Evolutionary conservation across 164 flowering plant genomes (phyloP), one percentile per base, ranked within the genome.

Genomic region (Litsea cubeba): DNA sequence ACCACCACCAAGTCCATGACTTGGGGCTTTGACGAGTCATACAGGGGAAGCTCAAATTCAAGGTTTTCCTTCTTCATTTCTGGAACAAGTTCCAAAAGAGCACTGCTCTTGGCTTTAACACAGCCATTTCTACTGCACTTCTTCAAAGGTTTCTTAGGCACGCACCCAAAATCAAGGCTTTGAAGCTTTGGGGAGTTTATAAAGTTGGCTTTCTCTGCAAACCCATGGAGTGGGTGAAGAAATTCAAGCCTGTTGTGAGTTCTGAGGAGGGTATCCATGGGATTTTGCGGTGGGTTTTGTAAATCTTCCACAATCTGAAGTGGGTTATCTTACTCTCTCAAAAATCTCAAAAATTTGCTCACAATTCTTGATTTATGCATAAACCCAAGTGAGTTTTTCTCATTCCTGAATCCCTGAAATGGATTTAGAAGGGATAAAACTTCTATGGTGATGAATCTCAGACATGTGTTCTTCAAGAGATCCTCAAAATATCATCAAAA

Each of bases 1-100:
- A 94, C 95, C 60, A 92, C 93, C n/a, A 88, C 95, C 7, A 90
- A 78, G 76, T 91, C 96, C 50, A 93, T 90, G n/a, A 87, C 87
- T 60, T 81, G 76, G 25, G 86, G 85, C 78, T 87, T 91, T 17
- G 91, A 86, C 17, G 97, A 80, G 71, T 93, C 92, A 81, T 81
- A 93, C 83, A 89, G 46, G 28, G 98, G 94, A 71, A 91, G 93
- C 81, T 93, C 98, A 81, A 90, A 88, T 1, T 89, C 95, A 51
- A 93, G 91, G 80, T 82, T 89, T 75, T 93, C 97, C 84, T 88
- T 88, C 82, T 85, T 93, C 64, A 86, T 86, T 78, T 90, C 94
- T 10, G 94, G 98, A 74, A 91, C 95, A 70, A 93, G 93, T 79
- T 93, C 98, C 80, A 89, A 77, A 72, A 93, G 89, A 58, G 95